phyloP scores from a whole-genome alignment of 2,329 filamentous ascomycete genomes.

The Epichloe gansuensis region DNA sequence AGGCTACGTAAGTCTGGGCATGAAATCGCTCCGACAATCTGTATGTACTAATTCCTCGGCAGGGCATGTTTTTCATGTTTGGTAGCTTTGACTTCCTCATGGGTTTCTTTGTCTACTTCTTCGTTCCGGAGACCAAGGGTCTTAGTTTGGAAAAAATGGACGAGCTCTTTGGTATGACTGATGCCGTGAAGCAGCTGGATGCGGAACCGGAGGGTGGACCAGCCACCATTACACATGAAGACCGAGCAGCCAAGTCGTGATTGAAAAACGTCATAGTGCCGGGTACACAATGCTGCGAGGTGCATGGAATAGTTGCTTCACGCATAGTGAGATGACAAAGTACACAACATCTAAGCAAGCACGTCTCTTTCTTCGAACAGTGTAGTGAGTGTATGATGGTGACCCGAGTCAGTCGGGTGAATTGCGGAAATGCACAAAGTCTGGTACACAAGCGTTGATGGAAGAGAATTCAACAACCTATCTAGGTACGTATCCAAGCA shows the following conservation, averaged over 20 bases:
- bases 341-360: too few relatives aligned
- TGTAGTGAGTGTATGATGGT: too few relatives aligned
- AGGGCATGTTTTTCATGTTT: constrained; percentile 59
- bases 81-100: constrained; percentile 53
- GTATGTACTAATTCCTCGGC: not conserved
- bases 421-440: too few relatives aligned
- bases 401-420: too few relatives aligned
- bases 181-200: constrained; percentile 21
- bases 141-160: constrained; percentile 52
- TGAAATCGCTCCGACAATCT: not conserved
- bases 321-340: too few relatives aligned
- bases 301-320: too few relatives aligned
- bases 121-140: constrained; percentile 62
- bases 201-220: constrained; percentile 18
- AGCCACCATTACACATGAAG: constrained; percentile 16
- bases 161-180: constrained; percentile 50
- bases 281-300: too few relatives aligned
- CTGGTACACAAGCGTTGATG: too few relatives aligned
- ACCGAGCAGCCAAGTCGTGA: constrained; percentile 5
- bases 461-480: too few relatives aligned
- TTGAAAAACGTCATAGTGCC: too few relatives aligned
- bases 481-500: too few relatives aligned
- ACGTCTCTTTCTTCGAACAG: too few relatives aligned
- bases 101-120: constrained; percentile 54
- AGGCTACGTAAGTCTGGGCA: constrained; percentile 25